Conservation (phyloP, 768 basidiomycete genomes). For the Flagelloscypha sp. region DNA sequence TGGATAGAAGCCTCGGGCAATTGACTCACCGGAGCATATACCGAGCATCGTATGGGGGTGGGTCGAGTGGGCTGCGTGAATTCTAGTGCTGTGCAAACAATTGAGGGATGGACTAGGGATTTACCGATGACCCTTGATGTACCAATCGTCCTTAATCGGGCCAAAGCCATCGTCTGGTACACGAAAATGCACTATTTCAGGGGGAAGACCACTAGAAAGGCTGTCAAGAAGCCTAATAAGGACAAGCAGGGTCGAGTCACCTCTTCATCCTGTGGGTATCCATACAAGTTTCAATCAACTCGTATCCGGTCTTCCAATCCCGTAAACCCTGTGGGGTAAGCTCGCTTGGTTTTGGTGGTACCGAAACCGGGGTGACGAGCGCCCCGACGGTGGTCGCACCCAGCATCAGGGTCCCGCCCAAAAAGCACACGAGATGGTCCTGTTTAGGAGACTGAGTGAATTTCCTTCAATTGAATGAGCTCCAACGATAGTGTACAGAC, state of each 20-base stretch:
- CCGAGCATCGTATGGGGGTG: conserved; percentile 70
- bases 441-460: conserved; percentile 84
- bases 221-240: neutral
- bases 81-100: neutral
- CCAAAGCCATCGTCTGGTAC: conserved; percentile 50
- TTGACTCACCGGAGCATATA: conserved; percentile 77
- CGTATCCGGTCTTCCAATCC: conserved; percentile 77
- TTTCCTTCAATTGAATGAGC: conserved; percentile 32
- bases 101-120: conserved; percentile 12
- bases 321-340: conserved; percentile 55
- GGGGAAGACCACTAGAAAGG: conserved; percentile 61
- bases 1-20: neutral
- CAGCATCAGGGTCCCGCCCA: conserved; percentile 86
- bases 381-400: conserved; percentile 71
- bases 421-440: conserved; percentile 93
- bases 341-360: conserved; percentile 59
- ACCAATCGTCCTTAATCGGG: conserved; percentile 62
- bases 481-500: conserved; percentile 1
- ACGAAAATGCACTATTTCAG: conserved; percentile 85
- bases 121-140: conserved; percentile 76
- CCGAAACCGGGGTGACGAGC: conserved; percentile 40
- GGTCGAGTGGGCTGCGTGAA: conserved; percentile 25
- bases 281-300: conserved; percentile 84
- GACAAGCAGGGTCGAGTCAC: conserved; percentile 20
- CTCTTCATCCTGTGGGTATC: conserved; percentile 78